Percentiles rank a stretch among this genome's conserved stretches.
Conservation (phyloP, 192 early-diverging fungal genomes). For the Cetraspora pellucida region DNA sequence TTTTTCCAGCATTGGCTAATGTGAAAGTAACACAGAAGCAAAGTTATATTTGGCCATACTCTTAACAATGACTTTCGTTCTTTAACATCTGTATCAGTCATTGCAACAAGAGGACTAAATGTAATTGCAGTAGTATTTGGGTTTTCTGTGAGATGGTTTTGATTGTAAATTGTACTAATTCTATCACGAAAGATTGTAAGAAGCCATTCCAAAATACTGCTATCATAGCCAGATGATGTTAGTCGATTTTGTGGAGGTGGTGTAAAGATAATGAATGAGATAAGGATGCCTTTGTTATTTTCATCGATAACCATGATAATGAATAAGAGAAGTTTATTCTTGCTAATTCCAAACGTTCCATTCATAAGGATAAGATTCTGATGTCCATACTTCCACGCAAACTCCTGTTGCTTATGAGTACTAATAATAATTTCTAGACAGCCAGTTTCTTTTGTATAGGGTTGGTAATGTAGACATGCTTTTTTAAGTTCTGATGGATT, state of each 20-base stretch:
- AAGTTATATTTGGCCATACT: neutral
- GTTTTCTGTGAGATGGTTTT: neutral
- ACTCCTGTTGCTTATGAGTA: neutral
- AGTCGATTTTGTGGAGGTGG: too few species aligned
- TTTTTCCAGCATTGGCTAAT: constrained; percentile 6
- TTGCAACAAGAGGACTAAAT: neutral
- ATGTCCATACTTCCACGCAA: neutral
- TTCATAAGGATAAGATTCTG: neutral
- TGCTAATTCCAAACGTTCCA: constrained; percentile 6
- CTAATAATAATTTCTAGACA: too few species aligned
- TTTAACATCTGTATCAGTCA: neutral
- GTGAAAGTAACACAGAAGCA: neutral
- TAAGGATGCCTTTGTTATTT: neutral
- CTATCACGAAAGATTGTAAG: neutral
- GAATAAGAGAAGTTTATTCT: constrained; percentile 1
- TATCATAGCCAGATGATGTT: neutral
- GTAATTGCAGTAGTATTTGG: too few species aligned
- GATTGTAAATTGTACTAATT: neutral
- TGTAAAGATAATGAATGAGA: neutral
- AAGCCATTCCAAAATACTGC: neutral
- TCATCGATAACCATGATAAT: neutral
- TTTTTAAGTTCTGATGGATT: too few species aligned
- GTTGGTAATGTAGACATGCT: too few species aligned
- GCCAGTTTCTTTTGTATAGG: too few species aligned
- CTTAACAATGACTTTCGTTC: neutral